These are phyloP conservation scores for Botryotinia convoluta DNA, from an alignment of 2,329 filamentous ascomycete genomes.

Conservation along the genomic window DNA sequence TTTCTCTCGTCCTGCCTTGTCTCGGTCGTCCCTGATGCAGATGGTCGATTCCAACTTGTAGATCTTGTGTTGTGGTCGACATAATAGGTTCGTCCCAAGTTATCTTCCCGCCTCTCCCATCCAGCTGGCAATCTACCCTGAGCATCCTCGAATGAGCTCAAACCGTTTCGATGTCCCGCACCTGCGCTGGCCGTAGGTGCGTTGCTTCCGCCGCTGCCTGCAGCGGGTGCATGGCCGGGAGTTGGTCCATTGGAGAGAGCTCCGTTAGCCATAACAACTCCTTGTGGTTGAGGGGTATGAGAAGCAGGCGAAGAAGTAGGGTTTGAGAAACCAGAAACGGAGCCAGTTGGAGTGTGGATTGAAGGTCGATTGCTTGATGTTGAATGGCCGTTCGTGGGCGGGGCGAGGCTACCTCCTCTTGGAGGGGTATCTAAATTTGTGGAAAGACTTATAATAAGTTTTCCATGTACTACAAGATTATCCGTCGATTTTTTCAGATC, in stretches of 20 bases:
- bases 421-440: slow-evolving; percentile 78
- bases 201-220: slow-evolving; percentile 36
- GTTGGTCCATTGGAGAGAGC: slow-evolving; percentile 34
- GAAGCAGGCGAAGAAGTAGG: slow-evolving; percentile 41
- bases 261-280: slow-evolving; percentile 36
- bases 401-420: slow-evolving; percentile 47
- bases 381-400: slow-evolving; percentile 33
- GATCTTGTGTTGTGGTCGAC: slow-evolving; percentile 97
- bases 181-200: slow-evolving; percentile 30
- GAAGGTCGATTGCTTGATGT: slow-evolving; percentile 31
- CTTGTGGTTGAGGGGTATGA: slow-evolving; percentile 33
- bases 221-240: slow-evolving; percentile 38
- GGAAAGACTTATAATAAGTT: slow-evolving; percentile 93
- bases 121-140: slow-evolving; percentile 88
- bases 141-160: slow-evolving; percentile 95
- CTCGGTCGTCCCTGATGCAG: slow-evolving; percentile 71
- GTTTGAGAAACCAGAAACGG: slow-evolving; percentile 31
- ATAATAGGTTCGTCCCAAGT: slow-evolving; percentile 92
- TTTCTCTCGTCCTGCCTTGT: slow-evolving; percentile 79
- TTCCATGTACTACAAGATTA: slow-evolving; percentile 95
- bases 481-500: slow-evolving; percentile 98
- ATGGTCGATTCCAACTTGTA: slow-evolving; percentile 92
- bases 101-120: slow-evolving; percentile 95
- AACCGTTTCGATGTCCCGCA: slow-evolving; percentile 45
- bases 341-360: slow-evolving; percentile 36